Base-by-base conservation (phyloP, 2,329 filamentous ascomycete genomes). In the Cladophialophora yegresii region DNA sequence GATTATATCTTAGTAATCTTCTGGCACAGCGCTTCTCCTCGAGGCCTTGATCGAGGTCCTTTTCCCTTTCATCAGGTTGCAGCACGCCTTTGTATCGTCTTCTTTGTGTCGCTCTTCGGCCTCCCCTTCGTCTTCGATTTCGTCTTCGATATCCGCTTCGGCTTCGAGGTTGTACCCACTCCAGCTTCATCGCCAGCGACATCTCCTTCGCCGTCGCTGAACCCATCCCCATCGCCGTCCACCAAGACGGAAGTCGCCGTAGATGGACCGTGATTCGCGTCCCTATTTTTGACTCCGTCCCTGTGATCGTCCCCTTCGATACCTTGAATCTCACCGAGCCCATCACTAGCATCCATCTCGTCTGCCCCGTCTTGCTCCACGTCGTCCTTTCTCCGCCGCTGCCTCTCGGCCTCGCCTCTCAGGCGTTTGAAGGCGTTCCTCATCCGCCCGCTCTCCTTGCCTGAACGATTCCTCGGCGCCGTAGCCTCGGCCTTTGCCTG, bases 371-470 rank as follows among this genome's bases (percentile, higher is more conserved):
- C 26, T 28, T 28, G 26, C 26, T 28, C 26, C 3, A 3, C 26
- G 78, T 82, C 69, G 22, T 60, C 43, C 28, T 33, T 40, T 6
- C 33, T 59, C 32, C 71, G 72, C 36, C 71, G 72, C 36, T 71
- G 67, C 33, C 50, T 59, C 65, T 73, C 74, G 33, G 83, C 83
- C 69, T 84, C 83, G 30, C 83, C 81, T 67, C 86, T 85, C 61
- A 96, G 79, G 74, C 82, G 86, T 63, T 84, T 84, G 61, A 95
- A 86, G 0, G 91, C 91, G 61, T 86, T 88, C 51, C 86, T 87
- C 89, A 96, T 89, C 63, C 89, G 84, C 76, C 90, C 89, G 73
- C 89, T 93, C 43, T 85, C 86, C 64, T 85, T 84, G 12, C 79
- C 83, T 28, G 80, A 77, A 62, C 81, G 85, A 67, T 88, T 87